These are phyloP conservation scores for Fusarium sp. DNA, from an alignment of 2,329 filamentous ascomycete genomes.

Conservation along the genomic window DNA sequence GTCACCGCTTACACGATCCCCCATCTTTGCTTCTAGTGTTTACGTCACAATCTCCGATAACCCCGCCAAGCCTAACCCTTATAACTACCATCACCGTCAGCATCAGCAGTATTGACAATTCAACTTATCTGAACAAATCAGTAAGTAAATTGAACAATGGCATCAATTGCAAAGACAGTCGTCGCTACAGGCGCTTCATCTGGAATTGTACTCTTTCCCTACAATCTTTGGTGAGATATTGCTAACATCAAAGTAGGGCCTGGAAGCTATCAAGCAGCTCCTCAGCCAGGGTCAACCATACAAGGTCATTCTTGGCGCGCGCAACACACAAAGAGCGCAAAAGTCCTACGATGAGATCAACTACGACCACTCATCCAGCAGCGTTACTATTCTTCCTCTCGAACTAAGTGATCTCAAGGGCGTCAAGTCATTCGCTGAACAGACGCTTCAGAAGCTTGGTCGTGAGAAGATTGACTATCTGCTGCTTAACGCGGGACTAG, in stretches of 20 bases:
- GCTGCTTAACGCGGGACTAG: constrained; percentile 62
- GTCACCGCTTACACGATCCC: constrained; percentile 18
- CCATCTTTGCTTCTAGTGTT: background rate
- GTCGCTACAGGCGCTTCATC: constrained; percentile 64
- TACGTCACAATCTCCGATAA: constrained; percentile 42
- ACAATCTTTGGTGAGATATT: background rate
- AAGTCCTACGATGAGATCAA: constrained; percentile 57
- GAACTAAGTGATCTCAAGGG: constrained; percentile 60
- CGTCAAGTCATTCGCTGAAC: constrained; percentile 61
- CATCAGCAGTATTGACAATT: background rate
- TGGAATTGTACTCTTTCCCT: constrained; percentile 56
- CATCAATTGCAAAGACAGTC: constrained; percentile 59
- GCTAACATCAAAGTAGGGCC: constrained; percentile 55
- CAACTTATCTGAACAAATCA: background rate
- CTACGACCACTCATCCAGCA: constrained; percentile 56
- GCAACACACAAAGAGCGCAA: constrained; percentile 57
- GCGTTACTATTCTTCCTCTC: constrained; percentile 60
- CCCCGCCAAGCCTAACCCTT: constrained; percentile 26
- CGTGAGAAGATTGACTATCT: constrained; percentile 60
- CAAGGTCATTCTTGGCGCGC: constrained; percentile 62
- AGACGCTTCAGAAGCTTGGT: constrained; percentile 57
- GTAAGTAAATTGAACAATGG: constrained; percentile 46
- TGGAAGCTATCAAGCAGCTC: constrained; percentile 65
- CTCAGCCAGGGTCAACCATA: constrained; percentile 59
- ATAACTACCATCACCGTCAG: background rate